Evolutionary conservation across 1,284 basidiomycete species (phyloP).

Genomic region (Ceraceosorus guamensis): DNA sequence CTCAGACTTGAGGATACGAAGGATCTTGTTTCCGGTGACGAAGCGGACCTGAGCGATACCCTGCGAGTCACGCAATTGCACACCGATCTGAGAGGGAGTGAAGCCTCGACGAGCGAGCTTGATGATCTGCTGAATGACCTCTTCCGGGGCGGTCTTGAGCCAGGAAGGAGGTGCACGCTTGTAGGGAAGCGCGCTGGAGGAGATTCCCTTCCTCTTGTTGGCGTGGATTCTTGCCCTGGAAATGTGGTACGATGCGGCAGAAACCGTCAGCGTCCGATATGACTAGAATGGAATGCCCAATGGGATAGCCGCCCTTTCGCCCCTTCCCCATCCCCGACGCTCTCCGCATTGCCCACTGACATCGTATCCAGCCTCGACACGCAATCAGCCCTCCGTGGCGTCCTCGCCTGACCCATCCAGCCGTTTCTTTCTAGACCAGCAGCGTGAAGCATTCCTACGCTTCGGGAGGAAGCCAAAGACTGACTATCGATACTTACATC

Average conservation of each 20-base stretch:
- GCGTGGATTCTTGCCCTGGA: no score
- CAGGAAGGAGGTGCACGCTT: conserved; percentile 87
- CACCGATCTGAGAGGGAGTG: conserved; percentile 96
- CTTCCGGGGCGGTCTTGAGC: conserved; percentile 93
- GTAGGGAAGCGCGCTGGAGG: conserved; percentile 93
- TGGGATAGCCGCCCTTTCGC: no score
- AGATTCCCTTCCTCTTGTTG: conserved; percentile 48
- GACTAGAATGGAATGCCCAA: neutral
- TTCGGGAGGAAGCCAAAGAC: no score
- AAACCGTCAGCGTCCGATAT: conserved; percentile 10
- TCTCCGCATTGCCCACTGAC: no score
- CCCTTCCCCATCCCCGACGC: no score
- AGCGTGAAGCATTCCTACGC: no score
- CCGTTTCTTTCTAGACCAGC: no score
- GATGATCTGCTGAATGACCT: conserved; percentile 90
- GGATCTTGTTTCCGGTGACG: conserved; percentile 98
- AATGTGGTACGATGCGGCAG: no score
- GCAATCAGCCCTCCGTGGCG: no score
- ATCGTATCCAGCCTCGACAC: no score
- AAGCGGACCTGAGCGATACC: conserved; percentile 92
- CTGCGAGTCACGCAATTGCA: conserved; percentile 93
- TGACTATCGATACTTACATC: no score
- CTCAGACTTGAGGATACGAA: conserved; percentile 92
- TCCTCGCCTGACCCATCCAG: no score
- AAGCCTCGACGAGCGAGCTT: conserved; percentile 97